Base-by-base conservation (phyloP, 2,329 filamentous ascomycete species). In the Fusarium fracticaudum region DNA sequence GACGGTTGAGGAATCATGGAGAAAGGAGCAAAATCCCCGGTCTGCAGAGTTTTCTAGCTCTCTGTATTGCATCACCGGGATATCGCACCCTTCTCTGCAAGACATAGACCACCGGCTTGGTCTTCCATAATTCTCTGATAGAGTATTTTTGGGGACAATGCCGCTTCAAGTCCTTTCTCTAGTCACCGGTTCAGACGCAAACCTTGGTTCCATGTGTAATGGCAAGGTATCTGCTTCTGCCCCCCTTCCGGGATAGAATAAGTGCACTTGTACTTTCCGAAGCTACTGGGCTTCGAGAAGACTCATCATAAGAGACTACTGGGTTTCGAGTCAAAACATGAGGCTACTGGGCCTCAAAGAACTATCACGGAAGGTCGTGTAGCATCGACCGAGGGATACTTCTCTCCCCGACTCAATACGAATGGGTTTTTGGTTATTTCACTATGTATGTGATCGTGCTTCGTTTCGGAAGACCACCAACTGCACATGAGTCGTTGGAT, bases 391-490 rank as follows among this genome's bases (percentile, higher is more conserved):
- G 11, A 68, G 48, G 54, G 33, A 35, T 53, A 22, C 41, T 38
- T 57, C 48, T 37, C 53, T 26, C 41, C 53, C 45, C 71, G 67
- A 71, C 71, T 73, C 58, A 60, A 59, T 38, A 53, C 44, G 63
- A 63, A 69, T 64, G 67, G 57, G 57, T 61, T 72, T 41, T 73
- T 69, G 67, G 71, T 72, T 64, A 59, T 72, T 72, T 72, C 63
- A 61, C 67, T 51, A 59, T 63, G 48, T 58, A 60, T 51, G 48
- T 73, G 59, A 72, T 60, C 24, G 37, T 71, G 47, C 61, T 73
- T 75, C 69, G 50, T 73, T 69, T 67, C 58, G 61, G 60, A 74
- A 74, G 72, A 75, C 64, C 12, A 75, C 72, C 72, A 75, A 73
- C 69, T 51, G 35, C 50, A 74, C 45, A 75, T 63, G 57, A 53